Base-by-base conservation (phyloP, 768 basidiomycete species). In the Tremella yokohamensis region DNA sequence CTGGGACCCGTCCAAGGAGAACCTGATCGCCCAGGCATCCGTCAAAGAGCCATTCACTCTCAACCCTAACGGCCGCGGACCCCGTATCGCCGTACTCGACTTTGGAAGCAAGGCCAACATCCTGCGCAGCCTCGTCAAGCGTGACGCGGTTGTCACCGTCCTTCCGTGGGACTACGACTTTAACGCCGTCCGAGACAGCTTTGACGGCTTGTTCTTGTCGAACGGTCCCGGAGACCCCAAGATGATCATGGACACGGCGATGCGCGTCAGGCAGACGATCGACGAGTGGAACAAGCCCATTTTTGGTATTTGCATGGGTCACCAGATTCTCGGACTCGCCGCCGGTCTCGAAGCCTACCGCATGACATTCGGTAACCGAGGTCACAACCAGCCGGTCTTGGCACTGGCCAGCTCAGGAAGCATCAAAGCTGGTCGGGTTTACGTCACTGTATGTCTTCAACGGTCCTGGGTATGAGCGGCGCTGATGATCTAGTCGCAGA, bases 291-390 rank as follows among this genome's bases (percentile, higher is more conserved):
- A 85, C 73, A 90, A 85, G 74, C 96, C 96, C 11, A 82, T 98
- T 40, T 98, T 98, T 65, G 96, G 96, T 54, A 93, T 99, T 65
- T 99, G 96, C 78, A 98, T 99, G 96, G 96, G 94, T 51, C 90
- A 98, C 75, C 94, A 98, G 78, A 83, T 99, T 66, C 88, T 99
- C 65, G 96, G 94, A 49, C 88, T 99, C 82, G 96, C 94, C 24
- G 94, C 92, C 20, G 94, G 96, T 19, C 77, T 97, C 54, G 93
- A 96, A 65, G 90, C 93, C 18, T 97, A 98, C 77, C 83, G 96
- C 45, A 99, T 99, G 96, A 91, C 87, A 9, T 99, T 98, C 74
- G 96, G 96, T n/a, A 97, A 99, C 76, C 87, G 96, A 65, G 96
- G 96, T 16, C 96, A 99, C 78, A 99, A 99, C 76, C 96, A 99